A percentile compares a stretch with the other conserved stretches of the same genome.
Conservation (phyloP, 106 monocot species). For the Dendrobium chrysotoxum region DNA sequence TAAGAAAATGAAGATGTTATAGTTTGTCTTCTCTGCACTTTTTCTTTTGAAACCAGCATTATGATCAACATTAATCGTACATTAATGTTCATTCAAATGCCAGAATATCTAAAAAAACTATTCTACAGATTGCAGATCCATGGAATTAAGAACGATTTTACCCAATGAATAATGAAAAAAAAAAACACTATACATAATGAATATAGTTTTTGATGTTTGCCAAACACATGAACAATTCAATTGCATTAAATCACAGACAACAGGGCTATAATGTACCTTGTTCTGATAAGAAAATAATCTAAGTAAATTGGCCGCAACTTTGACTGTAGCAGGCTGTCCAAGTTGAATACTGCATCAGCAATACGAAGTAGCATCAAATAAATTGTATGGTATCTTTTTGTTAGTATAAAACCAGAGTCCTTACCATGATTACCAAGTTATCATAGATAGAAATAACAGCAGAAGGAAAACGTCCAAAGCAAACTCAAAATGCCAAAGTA, state of each 20-base stretch:
- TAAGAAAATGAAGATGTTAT: background rate
- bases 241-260: background rate
- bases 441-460: background rate
- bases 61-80: background rate
- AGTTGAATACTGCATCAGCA: constrained; percentile 73
- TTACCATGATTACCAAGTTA: background rate
- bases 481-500: background rate
- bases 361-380: background rate
- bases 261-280: constrained; percentile 47
- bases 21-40: background rate
- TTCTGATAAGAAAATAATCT: constrained; percentile 83
- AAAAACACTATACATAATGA: background rate
- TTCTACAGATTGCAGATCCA: background rate
- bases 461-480: background rate
- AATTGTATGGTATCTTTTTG: background rate
- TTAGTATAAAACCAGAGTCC: background rate
- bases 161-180: background rate
- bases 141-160: background rate
- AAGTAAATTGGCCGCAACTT: constrained; percentile 84
- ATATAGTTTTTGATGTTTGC: background rate
- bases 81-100: background rate
- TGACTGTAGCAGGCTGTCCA: constrained; percentile 86
- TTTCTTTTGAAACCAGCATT: background rate
- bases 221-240: background rate
- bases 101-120: background rate